A percentile compares a stretch with the other conserved stretches of the same genome.
phyloP scores from a whole-genome alignment of 805 yeast genomes.

The Wickerhamomyces sydowiorum region DNA sequence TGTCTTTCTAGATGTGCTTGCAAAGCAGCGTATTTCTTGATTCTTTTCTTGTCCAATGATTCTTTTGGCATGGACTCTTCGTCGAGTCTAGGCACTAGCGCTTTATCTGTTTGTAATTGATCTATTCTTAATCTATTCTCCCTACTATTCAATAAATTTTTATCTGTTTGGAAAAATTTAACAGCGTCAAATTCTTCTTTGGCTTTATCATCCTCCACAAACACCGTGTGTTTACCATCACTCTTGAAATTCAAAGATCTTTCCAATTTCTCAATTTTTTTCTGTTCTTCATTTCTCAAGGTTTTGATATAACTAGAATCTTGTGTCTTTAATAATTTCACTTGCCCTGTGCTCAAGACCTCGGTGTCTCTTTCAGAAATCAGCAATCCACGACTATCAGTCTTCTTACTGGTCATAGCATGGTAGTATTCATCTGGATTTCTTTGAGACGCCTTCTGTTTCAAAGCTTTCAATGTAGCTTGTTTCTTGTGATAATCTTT shows the following conservation, averaged over 20 bases:
- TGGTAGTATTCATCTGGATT: constrained; percentile 97
- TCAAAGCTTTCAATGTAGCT: constrained; percentile 58
- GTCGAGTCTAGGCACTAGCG: constrained; percentile 21
- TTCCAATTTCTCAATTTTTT: constrained; percentile 49
- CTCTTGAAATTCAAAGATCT: constrained; percentile 44
- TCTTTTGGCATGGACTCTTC: constrained; percentile 29
- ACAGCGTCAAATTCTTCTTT: constrained; percentile 59
- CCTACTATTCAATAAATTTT: constrained; percentile 49
- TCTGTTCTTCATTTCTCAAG: constrained; percentile 61
- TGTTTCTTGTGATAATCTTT: constrained; percentile 55
- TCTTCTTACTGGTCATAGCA: constrained; percentile 71
- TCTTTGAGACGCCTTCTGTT: constrained; percentile 62
- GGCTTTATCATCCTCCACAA: constrained; percentile 61
- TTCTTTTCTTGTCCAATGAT: constrained; percentile 44
- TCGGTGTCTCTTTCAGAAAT: constrained; percentile 61
- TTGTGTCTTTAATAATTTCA: constrained; percentile 80
- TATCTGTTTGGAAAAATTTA: constrained; percentile 65
- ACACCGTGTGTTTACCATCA: constrained; percentile 77
- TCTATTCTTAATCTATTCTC: constrained; percentile 66
- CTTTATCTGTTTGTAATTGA: constrained; percentile 45
- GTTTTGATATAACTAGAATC: constrained; percentile 84
- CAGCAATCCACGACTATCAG: constrained; percentile 67
- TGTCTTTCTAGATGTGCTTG: constrained; percentile 67
- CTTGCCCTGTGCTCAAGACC: constrained; percentile 64
- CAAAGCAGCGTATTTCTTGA: constrained; percentile 54